Evolutionary conservation across 371 early-diverging fungal genomes (phyloP), one percentile per base, ranked within the genome.

Genomic region (Mortierella sp.): DNA sequence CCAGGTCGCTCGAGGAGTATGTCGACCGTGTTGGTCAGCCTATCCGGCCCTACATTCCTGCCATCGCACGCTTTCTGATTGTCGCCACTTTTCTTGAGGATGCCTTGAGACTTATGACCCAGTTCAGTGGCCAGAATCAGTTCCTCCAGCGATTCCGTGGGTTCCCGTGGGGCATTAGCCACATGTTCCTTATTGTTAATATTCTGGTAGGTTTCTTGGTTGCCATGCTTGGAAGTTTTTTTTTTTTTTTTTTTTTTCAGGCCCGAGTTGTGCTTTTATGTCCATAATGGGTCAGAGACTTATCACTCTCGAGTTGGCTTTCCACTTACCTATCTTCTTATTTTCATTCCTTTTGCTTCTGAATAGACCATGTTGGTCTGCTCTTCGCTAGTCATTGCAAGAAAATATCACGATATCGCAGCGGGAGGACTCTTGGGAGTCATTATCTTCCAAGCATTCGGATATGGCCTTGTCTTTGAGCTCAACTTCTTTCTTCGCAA

Each of bases 41-140:
- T 23, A 67, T 97, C 55, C 96, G 95, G 84, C 95, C 96, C 12
- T 90, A 90, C 72, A 86, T 96, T 58, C 95, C 97, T 7, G 85
- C 82, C 64, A 88, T 96, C 57, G 94, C 93, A 26, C 91, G 97
- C 15, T 91, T 95, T 74, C 84, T 97, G 18, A 88, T 97, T 28
- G 94, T 97, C 19, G 95, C 92, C 55, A 97, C 97, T 21, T 97
- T 96, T 84, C 75, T 95, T 56, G 97, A 97, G 82, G 97, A 97
- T 81, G 86, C 96, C 12, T 70, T 96, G 46, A 88, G 97, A 53
- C 94, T 97, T 58, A 68, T 87, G 63, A 85, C 91, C 56, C 96
- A 96, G 72, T 96, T 95, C 94, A 65, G 75, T 50, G 95, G 95
- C 68, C 96, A 97, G 85, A 73, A 91, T 23, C 83, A 80, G 57